Evolutionary conservation across 2,329 filamentous ascomycete genomes (phyloP), one percentile per base, ranked within the genome.

Genomic region (Penicillium sp.): DNA sequence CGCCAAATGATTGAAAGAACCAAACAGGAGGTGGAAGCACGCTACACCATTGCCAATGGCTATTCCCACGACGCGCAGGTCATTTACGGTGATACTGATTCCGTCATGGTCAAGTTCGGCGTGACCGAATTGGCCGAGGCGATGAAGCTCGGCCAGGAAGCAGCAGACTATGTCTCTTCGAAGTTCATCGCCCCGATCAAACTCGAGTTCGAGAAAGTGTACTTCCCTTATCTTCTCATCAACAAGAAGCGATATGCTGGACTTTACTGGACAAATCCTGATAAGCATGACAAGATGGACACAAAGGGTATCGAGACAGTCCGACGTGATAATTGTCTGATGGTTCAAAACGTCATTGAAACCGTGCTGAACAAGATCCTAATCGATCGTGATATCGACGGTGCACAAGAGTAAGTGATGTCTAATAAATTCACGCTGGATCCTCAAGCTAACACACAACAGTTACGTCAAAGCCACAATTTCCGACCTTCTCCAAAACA

Each of bases 191-290:
- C 94, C 70, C 94, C 94, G 4, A 99, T 99, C 82, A 99, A 97
- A 78, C 85, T 99, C 31, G 94, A 99, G 74, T 99, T 99, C 75
- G 94, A 99, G 74, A 99, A 99, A 77, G 93, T 99, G 1, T 99
- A 99, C 76, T 99, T 90, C 72, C 94, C 94, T 1, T 99, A 99
- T 71, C 82, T 99, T 32, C 83, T 99, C 48, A 99, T 99, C 86
- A 99, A 99, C 86, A 99, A 99, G 81, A 99, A 99, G 81, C 89
- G 94, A 60, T 99, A 99, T 68, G 94, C 94, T 8, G 94, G 94
- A n/a, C 77, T 99, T 31, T 97, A 91, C 77, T 99, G 92, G 92
- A 99, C 94, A 5, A 94, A 89, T 62, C 86, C 93, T 0, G 85
- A 93, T 40, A 97, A 96, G 75, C 94, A 89, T 73, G 95, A 99